These are phyloP conservation scores for Xylariaceae sp. DNA, from an alignment of 2,329 filamentous ascomycete species.

Conservation along the genomic window DNA sequence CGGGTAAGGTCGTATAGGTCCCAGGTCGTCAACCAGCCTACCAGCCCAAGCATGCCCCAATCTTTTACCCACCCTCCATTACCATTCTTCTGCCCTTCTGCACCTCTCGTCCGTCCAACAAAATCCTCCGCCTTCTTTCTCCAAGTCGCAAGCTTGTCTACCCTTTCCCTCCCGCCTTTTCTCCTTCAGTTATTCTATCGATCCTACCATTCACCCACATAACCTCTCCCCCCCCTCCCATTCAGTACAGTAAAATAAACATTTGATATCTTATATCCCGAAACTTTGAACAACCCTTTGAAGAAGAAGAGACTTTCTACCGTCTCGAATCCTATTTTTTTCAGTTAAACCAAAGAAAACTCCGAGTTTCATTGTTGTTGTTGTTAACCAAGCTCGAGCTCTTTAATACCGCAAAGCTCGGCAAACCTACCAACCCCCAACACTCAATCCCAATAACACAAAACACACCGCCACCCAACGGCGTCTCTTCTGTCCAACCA, in stretches of 20 bases:
- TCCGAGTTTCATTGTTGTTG: constrained; percentile 23
- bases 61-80: constrained; percentile 23
- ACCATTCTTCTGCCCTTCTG: constrained; percentile 10
- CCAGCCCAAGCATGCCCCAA: neutral
- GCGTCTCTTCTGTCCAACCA: constrained; percentile 27
- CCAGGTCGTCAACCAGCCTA: too few species aligned
- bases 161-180: constrained; percentile 18
- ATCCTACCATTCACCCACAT: constrained; percentile 4
- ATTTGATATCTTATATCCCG: constrained; percentile 10
- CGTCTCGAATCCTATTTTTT: constrained; percentile 6
- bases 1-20: neutral
- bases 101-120: constrained; percentile 27
- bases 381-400: constrained; percentile 11
- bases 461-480: constrained; percentile 28
- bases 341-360: constrained; percentile 1
- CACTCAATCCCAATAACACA: constrained; percentile 14
- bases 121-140: constrained; percentile 34
- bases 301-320: constrained; percentile 3
- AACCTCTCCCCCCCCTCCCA: constrained; percentile 18
- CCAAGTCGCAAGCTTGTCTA: constrained; percentile 16
- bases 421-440: constrained; percentile 20
- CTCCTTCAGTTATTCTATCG: constrained; percentile 16
- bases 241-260: constrained; percentile 12
- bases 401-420: constrained; percentile 31
- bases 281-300: constrained; percentile 13